These are phyloP conservation scores for Mycena amicta DNA, from an alignment of 768 basidiomycete genomes.

Conservation along the genomic window DNA sequence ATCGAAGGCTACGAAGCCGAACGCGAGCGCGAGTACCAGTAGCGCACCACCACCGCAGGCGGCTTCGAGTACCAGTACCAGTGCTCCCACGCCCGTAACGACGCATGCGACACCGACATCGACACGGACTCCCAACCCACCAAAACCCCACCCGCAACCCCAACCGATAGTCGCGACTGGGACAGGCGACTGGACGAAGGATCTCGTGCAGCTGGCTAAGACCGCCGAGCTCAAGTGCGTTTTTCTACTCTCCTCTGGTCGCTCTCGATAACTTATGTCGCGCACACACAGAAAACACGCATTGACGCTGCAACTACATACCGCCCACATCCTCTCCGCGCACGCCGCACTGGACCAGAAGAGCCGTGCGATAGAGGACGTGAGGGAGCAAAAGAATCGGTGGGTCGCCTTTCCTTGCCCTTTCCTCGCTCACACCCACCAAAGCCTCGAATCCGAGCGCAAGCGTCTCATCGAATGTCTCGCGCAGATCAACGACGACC, in stretches of 20 bases:
- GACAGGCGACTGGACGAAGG: slow-evolving; percentile 85
- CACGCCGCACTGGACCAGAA: slow-evolving; percentile 81
- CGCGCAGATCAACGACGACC: slow-evolving; percentile 76
- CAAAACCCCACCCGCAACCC: slow-evolving; percentile 28
- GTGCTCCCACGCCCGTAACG: slow-evolving; percentile 18
- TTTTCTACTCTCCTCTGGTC: no score
- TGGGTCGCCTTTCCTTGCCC: slow-evolving; percentile 30
- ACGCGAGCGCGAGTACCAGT: neutral
- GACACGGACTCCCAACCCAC: no score
- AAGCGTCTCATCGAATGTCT: slow-evolving; percentile 66
- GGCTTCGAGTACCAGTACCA: slow-evolving; percentile 8
- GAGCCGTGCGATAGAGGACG: slow-evolving; percentile 75
- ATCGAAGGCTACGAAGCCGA: neutral
- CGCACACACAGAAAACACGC: slow-evolving; percentile 35
- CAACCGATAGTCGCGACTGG: slow-evolving; percentile 62
- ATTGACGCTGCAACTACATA: slow-evolving; percentile 80
- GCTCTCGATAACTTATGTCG: neutral
- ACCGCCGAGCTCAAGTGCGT: slow-evolving; percentile 86
- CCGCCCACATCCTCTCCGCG: slow-evolving; percentile 83
- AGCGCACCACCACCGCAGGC: neutral
- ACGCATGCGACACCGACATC: slow-evolving; percentile 30
- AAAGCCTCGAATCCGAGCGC: slow-evolving; percentile 77
- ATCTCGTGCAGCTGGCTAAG: slow-evolving; percentile 83
- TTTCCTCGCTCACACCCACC: neutral
- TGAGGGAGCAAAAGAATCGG: slow-evolving; percentile 86